phyloP scores from a whole-genome alignment of 75 land plant genomes.

The Adiantum capillusveneris region DNA sequence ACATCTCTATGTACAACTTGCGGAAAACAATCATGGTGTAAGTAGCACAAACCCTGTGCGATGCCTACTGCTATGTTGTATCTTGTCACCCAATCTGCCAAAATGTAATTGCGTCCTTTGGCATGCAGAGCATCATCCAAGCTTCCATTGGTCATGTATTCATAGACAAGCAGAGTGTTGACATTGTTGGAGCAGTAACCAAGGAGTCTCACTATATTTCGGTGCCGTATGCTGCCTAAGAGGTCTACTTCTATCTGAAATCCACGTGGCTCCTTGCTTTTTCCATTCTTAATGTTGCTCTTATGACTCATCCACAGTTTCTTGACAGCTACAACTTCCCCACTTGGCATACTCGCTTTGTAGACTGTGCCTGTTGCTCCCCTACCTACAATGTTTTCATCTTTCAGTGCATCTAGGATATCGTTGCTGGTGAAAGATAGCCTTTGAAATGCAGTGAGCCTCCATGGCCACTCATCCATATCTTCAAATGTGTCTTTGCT shows the following conservation, averaged over 20 bases:
- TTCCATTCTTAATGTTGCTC: conserved; percentile 15
- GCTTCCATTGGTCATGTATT: conserved; percentile 92
- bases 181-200: conserved; percentile 88
- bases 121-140: conserved; percentile 68
- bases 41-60: conserved; percentile 73
- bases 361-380: conserved; percentile 11
- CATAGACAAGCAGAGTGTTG: conserved; percentile 74
- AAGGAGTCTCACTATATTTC: conserved; percentile 78
- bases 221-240: conserved; percentile 68
- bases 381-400: conserved; percentile 19
- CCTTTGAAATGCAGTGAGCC: conserved; percentile 77
- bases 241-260: conserved; percentile 70
- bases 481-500: too few relatives aligned
- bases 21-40: conserved; percentile 85
- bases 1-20: conserved; percentile 82
- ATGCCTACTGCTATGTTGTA: conserved; percentile 76
- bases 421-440: conserved; percentile 79
- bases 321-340: conserved; percentile 49
- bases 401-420: conserved; percentile 43
- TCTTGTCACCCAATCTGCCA: conserved; percentile 60
- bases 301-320: conserved; percentile 30
- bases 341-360: conserved; percentile 49
- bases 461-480: conserved; percentile 51
- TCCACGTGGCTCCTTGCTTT: conserved; percentile 8
- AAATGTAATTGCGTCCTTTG: conserved; percentile 9